Evolutionary conservation across 2,329 filamentous ascomycete species (phyloP).

Genomic region (Pseudogymnoascus sp.): DNA sequence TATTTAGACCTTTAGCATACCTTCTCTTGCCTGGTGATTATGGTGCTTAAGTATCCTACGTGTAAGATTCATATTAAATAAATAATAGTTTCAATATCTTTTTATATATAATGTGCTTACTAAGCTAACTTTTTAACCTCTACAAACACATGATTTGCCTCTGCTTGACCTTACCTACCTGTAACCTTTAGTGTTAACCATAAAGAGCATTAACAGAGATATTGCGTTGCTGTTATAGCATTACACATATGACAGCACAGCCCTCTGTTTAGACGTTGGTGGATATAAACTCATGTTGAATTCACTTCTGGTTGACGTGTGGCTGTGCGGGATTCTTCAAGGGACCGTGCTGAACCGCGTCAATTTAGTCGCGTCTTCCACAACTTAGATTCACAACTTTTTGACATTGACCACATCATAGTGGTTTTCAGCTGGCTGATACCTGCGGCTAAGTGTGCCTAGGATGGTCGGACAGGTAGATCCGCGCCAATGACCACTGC

Average conservation of each 20-base stretch:
- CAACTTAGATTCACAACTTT: background rate
- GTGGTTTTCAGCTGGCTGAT: constrained; percentile 12
- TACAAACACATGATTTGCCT: background rate
- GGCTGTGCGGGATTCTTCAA: background rate
- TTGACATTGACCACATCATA: background rate
- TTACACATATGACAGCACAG: too few species aligned
- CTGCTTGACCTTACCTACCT: too few species aligned
- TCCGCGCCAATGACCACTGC: constrained; percentile 8
- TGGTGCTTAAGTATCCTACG: background rate
- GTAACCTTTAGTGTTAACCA: background rate
- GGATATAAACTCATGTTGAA: background rate
- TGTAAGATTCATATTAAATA: background rate
- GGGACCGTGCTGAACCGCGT: constrained; percentile 1
- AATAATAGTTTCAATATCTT: background rate
- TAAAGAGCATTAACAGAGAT: background rate
- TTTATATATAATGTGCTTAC: background rate
- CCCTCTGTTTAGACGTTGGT: background rate
- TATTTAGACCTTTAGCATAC: too few species aligned
- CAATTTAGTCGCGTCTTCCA: background rate
- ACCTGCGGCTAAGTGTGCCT: constrained; percentile 9
- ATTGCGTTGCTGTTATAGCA: too few species aligned
- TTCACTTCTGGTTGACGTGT: background rate
- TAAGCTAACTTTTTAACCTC: background rate
- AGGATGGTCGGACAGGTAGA: constrained; percentile 6
- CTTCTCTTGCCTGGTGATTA: too few species aligned